Evolutionary conservation across 225 moss, liverwort and hornwort genomes (phyloP).

Genomic region (Neckera pumila): DNA sequence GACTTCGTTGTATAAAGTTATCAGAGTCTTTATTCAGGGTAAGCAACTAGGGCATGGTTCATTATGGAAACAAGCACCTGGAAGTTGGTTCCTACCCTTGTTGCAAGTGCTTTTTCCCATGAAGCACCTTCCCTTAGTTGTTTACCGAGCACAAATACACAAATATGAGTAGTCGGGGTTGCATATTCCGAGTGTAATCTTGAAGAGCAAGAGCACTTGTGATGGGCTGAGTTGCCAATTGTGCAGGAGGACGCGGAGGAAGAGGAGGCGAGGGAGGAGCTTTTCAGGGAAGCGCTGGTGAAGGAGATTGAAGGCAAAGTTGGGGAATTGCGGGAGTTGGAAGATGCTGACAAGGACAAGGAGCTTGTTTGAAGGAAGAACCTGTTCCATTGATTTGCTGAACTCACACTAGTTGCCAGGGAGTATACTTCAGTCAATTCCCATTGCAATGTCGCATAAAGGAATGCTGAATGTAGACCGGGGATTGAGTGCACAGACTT

Average conservation of each 20-base stretch:
- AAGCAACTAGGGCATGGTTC: not conserved
- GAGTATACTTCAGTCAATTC: not conserved
- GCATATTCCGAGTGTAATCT: not conserved
- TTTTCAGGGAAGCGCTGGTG: constrained; percentile 72
- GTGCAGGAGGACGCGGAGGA: constrained; percentile 53
- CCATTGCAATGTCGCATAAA: not conserved
- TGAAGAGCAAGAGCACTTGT: not conserved
- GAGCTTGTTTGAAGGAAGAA: constrained; percentile 23
- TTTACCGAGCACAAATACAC: not conserved
- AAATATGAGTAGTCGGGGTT: not conserved
- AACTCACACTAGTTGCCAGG: constrained; percentile 5
- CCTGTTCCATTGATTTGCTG: not conserved
- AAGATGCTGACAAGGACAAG: constrained; percentile 52
- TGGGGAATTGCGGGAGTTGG: constrained; percentile 51
- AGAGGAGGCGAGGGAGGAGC: constrained; percentile 68
- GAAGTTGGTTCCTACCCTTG: not conserved
- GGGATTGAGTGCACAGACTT: not conserved
- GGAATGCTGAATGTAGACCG: not conserved
- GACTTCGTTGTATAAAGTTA: not conserved
- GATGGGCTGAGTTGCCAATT: not conserved
- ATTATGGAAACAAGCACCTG: not conserved
- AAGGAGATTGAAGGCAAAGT: constrained; percentile 90
- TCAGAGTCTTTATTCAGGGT: not conserved
- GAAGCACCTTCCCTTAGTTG: not conserved
- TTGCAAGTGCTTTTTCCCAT: not conserved